These are phyloP conservation scores for Colletotrichum cordylinicola DNA, from an alignment of 2,329 filamentous ascomycete species.

Conservation along the genomic window DNA sequence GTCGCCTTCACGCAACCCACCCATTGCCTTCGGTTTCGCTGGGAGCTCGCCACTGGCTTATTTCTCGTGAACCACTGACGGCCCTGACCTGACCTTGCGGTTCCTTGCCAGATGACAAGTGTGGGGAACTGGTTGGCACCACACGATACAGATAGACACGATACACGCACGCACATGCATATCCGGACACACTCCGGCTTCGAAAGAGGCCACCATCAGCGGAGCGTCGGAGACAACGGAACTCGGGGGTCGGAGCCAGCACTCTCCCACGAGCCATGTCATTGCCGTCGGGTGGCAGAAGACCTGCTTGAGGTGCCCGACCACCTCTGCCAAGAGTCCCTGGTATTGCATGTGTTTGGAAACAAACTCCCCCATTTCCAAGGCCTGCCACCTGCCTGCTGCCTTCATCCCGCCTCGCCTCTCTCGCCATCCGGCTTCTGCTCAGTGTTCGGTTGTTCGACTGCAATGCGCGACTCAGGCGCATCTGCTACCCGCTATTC, in stretches of 20 bases:
- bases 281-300: not conserved
- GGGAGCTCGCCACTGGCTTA: not conserved
- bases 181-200: not conserved
- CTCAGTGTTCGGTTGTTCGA: not conserved
- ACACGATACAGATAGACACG: not conserved
- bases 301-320: not conserved
- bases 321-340: not conserved
- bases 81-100: not conserved
- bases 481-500: slow-evolving; percentile 5
- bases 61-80: not conserved
- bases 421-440: not conserved
- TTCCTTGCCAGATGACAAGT: not conserved
- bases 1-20: not conserved
- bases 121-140: not conserved
- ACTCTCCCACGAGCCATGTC: not conserved
- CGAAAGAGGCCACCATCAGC: not conserved
- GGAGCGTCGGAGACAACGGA: not conserved
- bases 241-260: not conserved
- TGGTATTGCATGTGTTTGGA: not conserved
- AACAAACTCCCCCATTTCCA: not conserved
- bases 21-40: not conserved
- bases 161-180: not conserved
- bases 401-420: not conserved
- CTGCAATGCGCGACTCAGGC: slow-evolving; percentile 9
- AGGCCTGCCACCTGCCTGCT: not conserved